Evolutionary conservation across 2,329 filamentous ascomycete genomes (phyloP).

Genomic region (Hawksworthiomyces lignivorus): DNA sequence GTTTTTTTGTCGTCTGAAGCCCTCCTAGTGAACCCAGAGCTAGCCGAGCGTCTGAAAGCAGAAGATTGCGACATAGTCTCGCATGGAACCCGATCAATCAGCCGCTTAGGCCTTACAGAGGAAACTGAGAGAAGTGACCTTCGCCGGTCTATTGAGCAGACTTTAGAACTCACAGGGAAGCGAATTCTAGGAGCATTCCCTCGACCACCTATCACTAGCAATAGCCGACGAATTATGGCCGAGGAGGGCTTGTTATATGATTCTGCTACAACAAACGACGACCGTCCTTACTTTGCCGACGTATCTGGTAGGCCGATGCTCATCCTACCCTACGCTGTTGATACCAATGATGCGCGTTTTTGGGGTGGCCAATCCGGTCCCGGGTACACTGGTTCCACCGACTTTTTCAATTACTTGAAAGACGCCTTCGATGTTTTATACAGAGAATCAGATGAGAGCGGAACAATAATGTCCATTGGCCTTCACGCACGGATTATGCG

Average conservation of each 20-base stretch:
- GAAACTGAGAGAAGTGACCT: constrained; percentile 3
- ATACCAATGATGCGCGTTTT: constrained; percentile 11
- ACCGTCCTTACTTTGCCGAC: constrained; percentile 8
- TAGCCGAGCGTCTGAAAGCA: constrained; percentile 1
- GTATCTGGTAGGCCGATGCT: constrained; percentile 9
- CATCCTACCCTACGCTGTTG: constrained; percentile 8
- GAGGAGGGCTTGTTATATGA: constrained; percentile 10
- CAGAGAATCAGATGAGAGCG: constrained; percentile 9
- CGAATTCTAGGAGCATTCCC: constrained; percentile 9
- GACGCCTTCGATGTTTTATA: constrained; percentile 10
- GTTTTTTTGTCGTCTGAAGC: constrained; percentile 6
- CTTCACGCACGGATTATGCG: constrained; percentile 11
- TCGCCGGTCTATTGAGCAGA: constrained; percentile 6
- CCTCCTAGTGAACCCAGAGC: constrained; percentile 1
- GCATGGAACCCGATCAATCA: constrained; percentile 11
- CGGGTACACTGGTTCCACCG: constrained; percentile 7
- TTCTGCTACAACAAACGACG: constrained; percentile 10
- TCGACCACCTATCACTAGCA: constrained; percentile 7
- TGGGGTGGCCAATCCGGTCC: constrained; percentile 10
- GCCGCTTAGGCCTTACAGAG: constrained; percentile 5
- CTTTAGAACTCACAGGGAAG: constrained; percentile 6
- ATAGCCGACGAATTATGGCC: constrained; percentile 10
- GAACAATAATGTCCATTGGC: constrained; percentile 9
- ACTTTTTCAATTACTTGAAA: constrained; percentile 8
- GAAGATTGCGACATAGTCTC: constrained; percentile 10